Percentiles rank a stretch among this genome's conserved stretches.
Conservation (phyloP, 768 basidiomycete species). For the Inosperma sp. region DNA sequence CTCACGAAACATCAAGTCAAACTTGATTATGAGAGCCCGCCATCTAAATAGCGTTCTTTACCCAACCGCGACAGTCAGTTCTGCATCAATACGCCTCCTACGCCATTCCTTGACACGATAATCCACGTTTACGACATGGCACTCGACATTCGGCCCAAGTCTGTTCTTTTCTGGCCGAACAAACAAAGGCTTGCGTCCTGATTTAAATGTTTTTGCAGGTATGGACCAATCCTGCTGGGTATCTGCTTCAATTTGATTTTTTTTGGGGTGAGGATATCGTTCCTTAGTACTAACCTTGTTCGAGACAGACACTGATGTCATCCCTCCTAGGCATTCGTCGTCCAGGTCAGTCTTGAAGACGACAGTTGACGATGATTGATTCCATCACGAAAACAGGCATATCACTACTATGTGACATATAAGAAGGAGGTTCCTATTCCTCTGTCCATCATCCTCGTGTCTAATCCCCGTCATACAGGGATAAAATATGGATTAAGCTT, state of each 20-base stretch:
- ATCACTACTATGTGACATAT: conserved; percentile 38
- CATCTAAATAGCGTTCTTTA: no score
- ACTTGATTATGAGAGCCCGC: no score
- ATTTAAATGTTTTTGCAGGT: no score
- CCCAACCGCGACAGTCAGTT: no score
- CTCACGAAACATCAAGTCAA: no score
- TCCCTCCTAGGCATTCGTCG: conserved; percentile 30
- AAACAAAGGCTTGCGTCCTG: no score
- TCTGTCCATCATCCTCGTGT: background rate
- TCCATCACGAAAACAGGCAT: conserved; percentile 22
- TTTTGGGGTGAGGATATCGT: conserved; percentile 36
- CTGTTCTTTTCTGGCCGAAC: no score
- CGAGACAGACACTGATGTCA: background rate
- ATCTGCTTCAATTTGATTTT: conserved; percentile 41
- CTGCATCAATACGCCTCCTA: no score
- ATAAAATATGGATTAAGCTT: conserved; percentile 37
- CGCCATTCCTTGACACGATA: no score
- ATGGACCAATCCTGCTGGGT: conserved; percentile 44
- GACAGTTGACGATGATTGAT: background rate
- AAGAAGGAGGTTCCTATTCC: conserved; percentile 28
- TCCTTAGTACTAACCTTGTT: no score
- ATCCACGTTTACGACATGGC: no score
- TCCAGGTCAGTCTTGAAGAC: conserved; percentile 28
- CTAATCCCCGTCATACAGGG: conserved; percentile 25
- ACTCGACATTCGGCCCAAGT: no score